Evolutionary conservation across 2,329 filamentous ascomycete genomes (phyloP), one percentile per base, ranked within the genome.

Genomic region (Bipolaris victoriae): DNA sequence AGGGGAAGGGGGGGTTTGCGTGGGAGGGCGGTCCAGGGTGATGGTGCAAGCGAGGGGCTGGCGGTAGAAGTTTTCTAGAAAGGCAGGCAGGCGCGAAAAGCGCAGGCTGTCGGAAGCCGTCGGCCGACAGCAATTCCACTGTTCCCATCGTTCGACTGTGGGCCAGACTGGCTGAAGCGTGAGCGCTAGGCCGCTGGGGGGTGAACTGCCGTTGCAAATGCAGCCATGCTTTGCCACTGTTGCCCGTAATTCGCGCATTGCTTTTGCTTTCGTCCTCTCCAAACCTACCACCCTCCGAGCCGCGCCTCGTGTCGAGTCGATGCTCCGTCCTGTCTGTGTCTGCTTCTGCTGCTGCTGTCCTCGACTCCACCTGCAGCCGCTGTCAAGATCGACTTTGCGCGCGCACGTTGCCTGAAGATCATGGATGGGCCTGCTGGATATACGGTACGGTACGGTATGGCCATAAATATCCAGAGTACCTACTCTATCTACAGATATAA

Each of bases 21-120:
- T 40, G 39, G 20, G 55, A 56, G 45, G 45, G 56, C 9, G n/a
- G 18, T n/a, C 26, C 36, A 26, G 20, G 37, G 43, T 36, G 24
- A 43, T 33, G 45, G 51, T 50, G 31, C 55, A 54, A 26, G 45
- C 26, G 43, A 46, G 46, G 56, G 52, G 35, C 41, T 55, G 49
- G 60, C 55, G 29, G 58, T 55, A 53, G 60, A 65, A 59, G 49
- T 58, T 58, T 68, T 66, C 63, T 62, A 60, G 65, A 69, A 65
- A 47, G 57, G 22, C 48, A 53, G 49, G 15, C 41, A 52, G 50
- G 60, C 57, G 55, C 62, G 54, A 57, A 55, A 61, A 56, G 64
- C 62, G 62, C 60, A 57, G 54, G 26, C 49, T 44, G 20, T 49
- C 41, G 54, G 35, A 20, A 22, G 37, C 20, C 29, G 55, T 57